Conservation (phyloP, 2,329 filamentous ascomycete genomes). For the Ophiostoma tasmaniense region DNA sequence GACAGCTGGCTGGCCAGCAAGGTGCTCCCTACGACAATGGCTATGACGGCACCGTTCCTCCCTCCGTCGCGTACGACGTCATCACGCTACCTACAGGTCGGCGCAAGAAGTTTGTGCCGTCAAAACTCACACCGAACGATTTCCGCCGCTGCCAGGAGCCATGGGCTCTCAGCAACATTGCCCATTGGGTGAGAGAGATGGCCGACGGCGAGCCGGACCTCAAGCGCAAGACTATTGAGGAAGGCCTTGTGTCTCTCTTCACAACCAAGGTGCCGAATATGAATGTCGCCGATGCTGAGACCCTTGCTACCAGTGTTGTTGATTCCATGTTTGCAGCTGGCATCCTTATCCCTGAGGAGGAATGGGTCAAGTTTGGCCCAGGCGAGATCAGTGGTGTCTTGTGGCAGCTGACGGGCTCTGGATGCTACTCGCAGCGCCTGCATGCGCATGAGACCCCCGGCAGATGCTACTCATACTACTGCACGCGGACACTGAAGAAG, state of each 20-base stretch:
- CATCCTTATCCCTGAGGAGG: conserved; percentile 78
- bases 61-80: conserved; percentile 61
- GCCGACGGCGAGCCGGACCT: conserved; percentile 86
- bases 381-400: conserved; percentile 80
- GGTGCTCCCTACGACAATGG: conserved; percentile 41
- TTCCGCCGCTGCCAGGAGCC: conserved; percentile 81
- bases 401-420: conserved; percentile 83
- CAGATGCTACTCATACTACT: conserved; percentile 89
- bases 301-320: conserved; percentile 68
- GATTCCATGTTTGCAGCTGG: conserved; percentile 69
- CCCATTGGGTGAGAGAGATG: conserved; percentile 79
- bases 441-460: conserved; percentile 63
- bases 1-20: conserved; percentile 44
- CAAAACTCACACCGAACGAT: conserved; percentile 71
- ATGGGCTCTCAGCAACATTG: conserved; percentile 86
- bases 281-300: conserved; percentile 95
- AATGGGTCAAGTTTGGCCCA: conserved; percentile 90
- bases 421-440: conserved; percentile 81
- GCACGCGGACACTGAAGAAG: conserved; percentile 88
- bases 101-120: conserved; percentile 71
- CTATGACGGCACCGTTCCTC: conserved; percentile 47
- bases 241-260: conserved; percentile 81
- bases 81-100: conserved; percentile 70
- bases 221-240: conserved; percentile 73
- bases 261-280: conserved; percentile 94